Conservation (phyloP, 2,329 filamentous ascomycete genomes). For the Ophiostoma piceae region DNA sequence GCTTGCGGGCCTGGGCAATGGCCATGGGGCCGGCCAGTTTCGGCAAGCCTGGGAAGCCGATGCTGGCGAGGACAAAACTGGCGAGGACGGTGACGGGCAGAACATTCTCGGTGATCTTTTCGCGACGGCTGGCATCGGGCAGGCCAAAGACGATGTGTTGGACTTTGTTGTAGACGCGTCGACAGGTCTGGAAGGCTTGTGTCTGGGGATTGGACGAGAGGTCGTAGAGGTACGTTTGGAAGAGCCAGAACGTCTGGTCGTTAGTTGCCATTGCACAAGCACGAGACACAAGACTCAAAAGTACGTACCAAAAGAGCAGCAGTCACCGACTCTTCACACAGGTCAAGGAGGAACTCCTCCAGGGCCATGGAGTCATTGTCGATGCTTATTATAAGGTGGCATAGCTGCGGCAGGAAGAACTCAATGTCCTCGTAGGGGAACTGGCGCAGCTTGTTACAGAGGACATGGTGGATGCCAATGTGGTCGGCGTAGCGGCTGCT, state of each 20-base stretch:
- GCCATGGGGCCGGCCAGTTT: slow-evolving; percentile 74
- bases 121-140: slow-evolving; percentile 60
- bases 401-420: slow-evolving; percentile 85
- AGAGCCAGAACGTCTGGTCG: slow-evolving; percentile 77
- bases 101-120: slow-evolving; percentile 76
- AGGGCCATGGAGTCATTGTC: slow-evolving; percentile 89
- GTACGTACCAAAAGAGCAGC: slow-evolving; percentile 69
- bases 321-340: slow-evolving; percentile 83
- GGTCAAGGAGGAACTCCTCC: slow-evolving; percentile 79
- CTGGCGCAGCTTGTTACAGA: slow-evolving; percentile 82
- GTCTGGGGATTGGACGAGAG: slow-evolving; percentile 69
- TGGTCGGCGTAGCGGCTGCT: slow-evolving; percentile 78
- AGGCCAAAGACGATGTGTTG: slow-evolving; percentile 82
- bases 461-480: slow-evolving; percentile 83
- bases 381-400: slow-evolving; percentile 80
- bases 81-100: slow-evolving; percentile 74
- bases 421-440: slow-evolving; percentile 89
- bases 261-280: background rate
- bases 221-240: slow-evolving; percentile 82
- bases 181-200: slow-evolving; percentile 73
- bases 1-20: slow-evolving; percentile 74
- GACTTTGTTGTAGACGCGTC: slow-evolving; percentile 80
- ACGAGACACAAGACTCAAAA: background rate
- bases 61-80: slow-evolving; percentile 71
- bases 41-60: slow-evolving; percentile 70